Base-by-base conservation (phyloP, 768 basidiomycete genomes). In the Boletus tylopilopsis region DNA sequence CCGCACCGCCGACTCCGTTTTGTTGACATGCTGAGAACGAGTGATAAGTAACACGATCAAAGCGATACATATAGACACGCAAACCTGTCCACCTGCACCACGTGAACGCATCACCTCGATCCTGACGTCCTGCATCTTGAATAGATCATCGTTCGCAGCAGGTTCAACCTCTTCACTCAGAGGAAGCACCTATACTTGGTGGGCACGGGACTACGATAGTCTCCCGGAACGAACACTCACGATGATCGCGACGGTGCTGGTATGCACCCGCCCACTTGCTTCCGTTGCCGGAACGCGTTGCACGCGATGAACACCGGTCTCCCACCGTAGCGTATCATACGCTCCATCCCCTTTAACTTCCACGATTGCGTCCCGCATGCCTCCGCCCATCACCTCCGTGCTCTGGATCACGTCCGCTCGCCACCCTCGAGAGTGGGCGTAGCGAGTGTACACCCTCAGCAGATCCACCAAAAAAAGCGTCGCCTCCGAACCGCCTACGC, bases 1-100 rank as follows among this genome's bases (percentile, higher is more conserved):
- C 1, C 96, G 85, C 19, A 99, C 94, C 3, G 96, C 95, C 3
- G 95, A 97, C 69, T 99, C 96, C 0, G 96, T 98, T 76, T 87
- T 91, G 72, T 99, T 99, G 61, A 98, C 96, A 69, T 98, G 95
- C 87, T 97, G 51, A 5, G 12, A n/a, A 38, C 1, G n/a, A 11
- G 6, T 3, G 19, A 36, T 32, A 18, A 30, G 32, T 25, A 32
- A 40, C 30, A 45, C 18, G n/a, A n/a, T n/a, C 11, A 21, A 13
- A 21, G 19, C 36, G 6, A 19, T 18, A 21, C 11, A 18, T 2
- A 9, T 12, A 30, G 23, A 11, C 19, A 36, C 27, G 59, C 73
- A 45, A 53, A 91, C 91, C 76, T 96, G 94, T 15, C 96, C 95
- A 38, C 96, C 96, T 7, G 96, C 95, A 22, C 96, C 96, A n/a